These are phyloP conservation scores for Lasiodiplodia gonubiensis DNA, from an alignment of 2,329 filamentous ascomycete species.

Conservation along the genomic window DNA sequence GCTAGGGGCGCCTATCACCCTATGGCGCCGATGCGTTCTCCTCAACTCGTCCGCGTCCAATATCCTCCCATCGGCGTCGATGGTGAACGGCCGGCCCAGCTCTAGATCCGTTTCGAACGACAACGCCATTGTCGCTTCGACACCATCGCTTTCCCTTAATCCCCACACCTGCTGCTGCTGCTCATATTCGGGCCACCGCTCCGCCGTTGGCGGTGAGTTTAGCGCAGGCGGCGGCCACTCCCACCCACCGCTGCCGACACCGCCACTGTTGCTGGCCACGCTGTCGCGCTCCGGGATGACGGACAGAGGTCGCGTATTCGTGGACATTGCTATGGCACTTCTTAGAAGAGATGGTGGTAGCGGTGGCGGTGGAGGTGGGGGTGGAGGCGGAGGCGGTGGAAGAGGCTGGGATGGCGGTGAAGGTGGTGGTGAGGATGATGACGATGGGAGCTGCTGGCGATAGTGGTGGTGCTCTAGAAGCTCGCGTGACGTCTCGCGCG, in stretches of 20 bases:
- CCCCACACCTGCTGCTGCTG: not conserved
- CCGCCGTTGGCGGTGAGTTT: not conserved
- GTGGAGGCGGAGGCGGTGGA: not conserved
- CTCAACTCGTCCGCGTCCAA: not conserved
- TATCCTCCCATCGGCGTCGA: not conserved
- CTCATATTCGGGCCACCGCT: not conserved
- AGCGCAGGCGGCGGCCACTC: not conserved
- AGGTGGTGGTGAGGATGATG: not conserved
- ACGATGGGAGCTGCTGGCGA: not conserved
- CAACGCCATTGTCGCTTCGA: not conserved
- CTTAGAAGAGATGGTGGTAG: not conserved
- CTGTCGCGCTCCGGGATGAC: conserved; percentile 3
- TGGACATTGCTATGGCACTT: not conserved
- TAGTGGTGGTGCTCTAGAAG: not conserved
- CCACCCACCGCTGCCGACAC: not conserved
- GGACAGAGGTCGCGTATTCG: not conserved
- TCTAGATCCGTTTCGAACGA: not conserved
- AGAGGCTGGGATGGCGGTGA: not conserved
- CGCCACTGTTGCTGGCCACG: not conserved
- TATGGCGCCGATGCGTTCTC: not conserved
- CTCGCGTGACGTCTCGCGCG: not conserved
- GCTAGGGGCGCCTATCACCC: not conserved
- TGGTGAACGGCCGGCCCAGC: conserved; percentile 6
- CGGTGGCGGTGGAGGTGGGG: not conserved
- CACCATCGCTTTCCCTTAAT: not conserved